Evolutionary conservation across 2,329 filamentous ascomycete genomes (phyloP), one percentile per base, ranked within the genome.

Genomic region (Verticillium isaacii): DNA sequence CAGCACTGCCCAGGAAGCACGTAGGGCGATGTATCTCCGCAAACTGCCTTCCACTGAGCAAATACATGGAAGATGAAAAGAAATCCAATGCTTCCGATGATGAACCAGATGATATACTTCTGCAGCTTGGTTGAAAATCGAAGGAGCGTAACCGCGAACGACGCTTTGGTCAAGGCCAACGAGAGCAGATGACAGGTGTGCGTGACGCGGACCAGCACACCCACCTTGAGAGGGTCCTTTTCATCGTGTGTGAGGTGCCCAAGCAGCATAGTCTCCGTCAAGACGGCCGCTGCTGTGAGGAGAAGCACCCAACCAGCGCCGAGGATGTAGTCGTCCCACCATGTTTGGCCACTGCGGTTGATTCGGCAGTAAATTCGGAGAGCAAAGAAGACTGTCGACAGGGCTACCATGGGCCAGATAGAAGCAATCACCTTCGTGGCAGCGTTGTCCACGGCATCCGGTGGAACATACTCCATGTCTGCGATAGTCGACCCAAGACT

Each of bases 131-230:
- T 60, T 23, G 71, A 64, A 41, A 71, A 65, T 19, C 71, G 70
- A 32, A 73, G 66, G 14, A 73, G 59, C n/a, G 69, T 70, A 17
- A 71, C 58, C 14, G 67, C 67, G 39, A 73, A 71, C 0, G 68
- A 70, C 0, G 69, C 69, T 56, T 73, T 72, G 62, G 67, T 68
- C 63, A 68, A n/a, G 29, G 57, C 23, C 58, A 66, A 54, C 32
- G 64, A 11, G 52, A 66, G 29, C 62, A 62, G 23, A 58, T 66
- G 17, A 55, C 64, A 19, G 60, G 60, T 9, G 62, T 60, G 56
- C 2, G 60, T 61, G 14, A 57, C 54, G 23, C 62, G 63, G 5
- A 64, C 64, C 2, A 59, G 57, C n/a, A 61, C 14, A 15, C 60
- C 55, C 23, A 62, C 64, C 14, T 58, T 8, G 17, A 39, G 15